Conservation (phyloP, 805 yeast genomes). For the Nakazawaea wickerhamii region DNA sequence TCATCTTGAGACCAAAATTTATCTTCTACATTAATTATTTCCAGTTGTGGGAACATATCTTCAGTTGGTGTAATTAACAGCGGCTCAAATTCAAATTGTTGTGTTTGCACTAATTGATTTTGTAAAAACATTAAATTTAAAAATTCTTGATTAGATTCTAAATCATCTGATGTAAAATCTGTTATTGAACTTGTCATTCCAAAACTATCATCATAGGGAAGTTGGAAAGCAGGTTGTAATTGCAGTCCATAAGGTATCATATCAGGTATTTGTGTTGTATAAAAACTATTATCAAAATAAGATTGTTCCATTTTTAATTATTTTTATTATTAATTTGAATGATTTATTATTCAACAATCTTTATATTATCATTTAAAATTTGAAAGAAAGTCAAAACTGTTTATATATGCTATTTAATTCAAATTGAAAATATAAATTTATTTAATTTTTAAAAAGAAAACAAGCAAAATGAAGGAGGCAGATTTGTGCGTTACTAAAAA, state of each 20-base stretch:
- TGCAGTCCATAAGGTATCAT: neutral
- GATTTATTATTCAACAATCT: too few species aligned
- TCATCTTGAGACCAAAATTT: neutral
- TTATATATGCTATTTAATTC: neutral
- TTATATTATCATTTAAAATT: neutral
- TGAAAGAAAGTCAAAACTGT: neutral
- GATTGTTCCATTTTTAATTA: slow-evolving; percentile 6
- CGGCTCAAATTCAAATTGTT: neutral
- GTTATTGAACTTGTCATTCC: neutral
- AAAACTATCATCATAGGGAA: neutral
- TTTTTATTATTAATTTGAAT: neutral
- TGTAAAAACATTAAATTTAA: slow-evolving; percentile 8
- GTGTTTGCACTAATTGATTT: slow-evolving; percentile 7
- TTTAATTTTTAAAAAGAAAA: neutral
- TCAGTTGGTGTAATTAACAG: slow-evolving; percentile 8
- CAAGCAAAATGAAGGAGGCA: neutral
- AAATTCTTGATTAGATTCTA: slow-evolving; percentile 7
- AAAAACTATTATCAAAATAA: slow-evolving; percentile 6
- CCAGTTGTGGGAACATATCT: slow-evolving; percentile 1
- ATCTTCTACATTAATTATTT: neutral
- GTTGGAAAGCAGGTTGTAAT: slow-evolving; percentile 6
- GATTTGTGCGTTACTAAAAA: neutral
- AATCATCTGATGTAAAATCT: slow-evolving; percentile 2
- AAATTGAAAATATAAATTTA: too few species aligned
- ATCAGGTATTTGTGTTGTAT: neutral